Conservation (phyloP, 1,284 basidiomycete genomes). For the Schizophyllum commune region DNA sequence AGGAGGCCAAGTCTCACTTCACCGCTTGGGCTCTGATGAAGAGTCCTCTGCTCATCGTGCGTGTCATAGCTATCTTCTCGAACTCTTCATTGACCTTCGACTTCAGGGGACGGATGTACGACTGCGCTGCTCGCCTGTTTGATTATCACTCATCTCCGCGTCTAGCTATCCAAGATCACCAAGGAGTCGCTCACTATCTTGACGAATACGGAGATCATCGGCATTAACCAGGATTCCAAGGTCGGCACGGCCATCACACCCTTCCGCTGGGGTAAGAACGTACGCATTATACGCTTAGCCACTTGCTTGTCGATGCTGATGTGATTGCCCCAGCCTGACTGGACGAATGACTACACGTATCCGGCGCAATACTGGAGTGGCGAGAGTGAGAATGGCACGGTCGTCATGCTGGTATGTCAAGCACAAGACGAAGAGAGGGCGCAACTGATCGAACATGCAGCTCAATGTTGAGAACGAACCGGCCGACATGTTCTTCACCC, state of each 20-base stretch:
- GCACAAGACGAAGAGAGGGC: background rate
- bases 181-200: slow-evolving; percentile 45
- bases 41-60: slow-evolving; percentile 40
- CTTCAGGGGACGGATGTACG: slow-evolving; percentile 31
- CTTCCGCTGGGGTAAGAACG: slow-evolving; percentile 61
- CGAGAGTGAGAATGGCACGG: slow-evolving; percentile 42
- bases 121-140: slow-evolving; percentile 1
- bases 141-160: background rate
- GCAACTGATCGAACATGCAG: slow-evolving; percentile 17
- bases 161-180: slow-evolving; percentile 41
- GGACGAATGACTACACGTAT: slow-evolving; percentile 38
- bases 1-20: slow-evolving; percentile 57
- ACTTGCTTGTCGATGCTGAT: background rate
- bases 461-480: slow-evolving; percentile 46
- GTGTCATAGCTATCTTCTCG: slow-evolving; percentile 9
- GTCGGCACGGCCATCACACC: slow-evolving; percentile 53
- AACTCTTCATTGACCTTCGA: background rate
- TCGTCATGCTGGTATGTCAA: slow-evolving; percentile 44
- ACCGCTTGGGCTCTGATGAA: slow-evolving; percentile 62
- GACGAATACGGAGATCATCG: slow-evolving; percentile 56
- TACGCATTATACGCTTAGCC: slow-evolving; percentile 20
- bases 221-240: slow-evolving; percentile 61
- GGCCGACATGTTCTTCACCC: slow-evolving; percentile 50
- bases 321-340: slow-evolving; percentile 36
- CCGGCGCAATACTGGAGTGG: slow-evolving; percentile 59